A percentile compares a stretch with the other conserved stretches of the same genome.
Evolutionary conservation across 176 grass and related monocot genomes (phyloP).

Genomic region (Coix lacrymajobi): DNA sequence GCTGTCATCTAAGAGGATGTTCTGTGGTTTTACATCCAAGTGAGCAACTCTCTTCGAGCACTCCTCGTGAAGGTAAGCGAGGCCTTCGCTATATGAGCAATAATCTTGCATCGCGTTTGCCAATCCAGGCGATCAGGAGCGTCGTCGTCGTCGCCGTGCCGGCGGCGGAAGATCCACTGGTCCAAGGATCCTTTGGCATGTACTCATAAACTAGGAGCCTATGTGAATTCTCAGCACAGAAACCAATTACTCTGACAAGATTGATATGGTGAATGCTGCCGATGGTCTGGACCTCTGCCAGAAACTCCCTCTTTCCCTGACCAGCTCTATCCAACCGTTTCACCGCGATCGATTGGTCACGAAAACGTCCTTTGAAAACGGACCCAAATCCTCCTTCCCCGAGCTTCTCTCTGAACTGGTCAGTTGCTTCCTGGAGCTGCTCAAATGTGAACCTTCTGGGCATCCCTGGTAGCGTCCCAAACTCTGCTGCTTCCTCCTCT

Average conservation of each 20-base stretch:
- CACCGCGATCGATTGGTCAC: background rate
- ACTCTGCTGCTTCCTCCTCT: background rate
- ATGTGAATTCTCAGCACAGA: constrained; percentile 40
- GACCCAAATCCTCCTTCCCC: constrained; percentile 23
- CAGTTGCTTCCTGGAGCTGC: background rate
- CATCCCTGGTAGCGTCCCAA: background rate
- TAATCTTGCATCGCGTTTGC: constrained; percentile 26
- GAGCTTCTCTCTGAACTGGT: background rate
- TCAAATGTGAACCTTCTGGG: constrained; percentile 21
- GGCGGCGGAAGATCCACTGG: constrained; percentile 36
- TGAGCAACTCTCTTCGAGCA: no score
- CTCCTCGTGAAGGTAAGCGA: constrained; percentile 46
- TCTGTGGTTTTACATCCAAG: no score
- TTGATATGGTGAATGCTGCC: constrained; percentile 44
- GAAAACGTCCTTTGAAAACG: background rate
- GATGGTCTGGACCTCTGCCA: constrained; percentile 45
- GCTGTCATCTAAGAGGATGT: constrained; percentile 26
- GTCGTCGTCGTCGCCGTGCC: background rate
- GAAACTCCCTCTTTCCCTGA: constrained; percentile 33
- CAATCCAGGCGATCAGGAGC: constrained; percentile 8
- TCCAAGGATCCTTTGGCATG: constrained; percentile 49
- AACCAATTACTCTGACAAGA: constrained; percentile 41
- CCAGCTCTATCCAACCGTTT: constrained; percentile 24
- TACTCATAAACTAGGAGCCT: constrained; percentile 44
- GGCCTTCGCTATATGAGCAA: constrained; percentile 31